Percentiles rank a stretch among this genome's conserved stretches.
phyloP scores from a whole-genome alignment of 2,329 filamentous ascomycete genomes.

The Fusarium sp. region DNA sequence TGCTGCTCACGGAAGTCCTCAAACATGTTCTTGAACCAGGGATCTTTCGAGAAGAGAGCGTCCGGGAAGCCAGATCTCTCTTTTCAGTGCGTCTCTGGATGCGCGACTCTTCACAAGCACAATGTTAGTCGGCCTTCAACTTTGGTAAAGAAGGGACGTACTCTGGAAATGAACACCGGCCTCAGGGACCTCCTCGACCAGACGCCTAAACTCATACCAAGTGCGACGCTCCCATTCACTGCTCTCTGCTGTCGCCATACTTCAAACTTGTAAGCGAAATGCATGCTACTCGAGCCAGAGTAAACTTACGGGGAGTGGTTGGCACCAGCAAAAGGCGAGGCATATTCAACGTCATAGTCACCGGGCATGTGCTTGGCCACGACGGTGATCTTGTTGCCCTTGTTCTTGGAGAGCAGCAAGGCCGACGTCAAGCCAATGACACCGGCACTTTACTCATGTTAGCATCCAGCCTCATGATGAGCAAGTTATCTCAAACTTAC shows the following conservation, averaged over 20 bases:
- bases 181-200: slow-evolving; percentile 76
- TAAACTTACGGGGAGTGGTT: slow-evolving; percentile 78
- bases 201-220: slow-evolving; percentile 71
- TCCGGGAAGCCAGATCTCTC: slow-evolving; percentile 61
- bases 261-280: slow-evolving; percentile 36
- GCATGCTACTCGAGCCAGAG: rapidly evolving
- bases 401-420: slow-evolving; percentile 59
- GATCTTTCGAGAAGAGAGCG: slow-evolving; percentile 72
- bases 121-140: slow-evolving; percentile 10
- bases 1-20: slow-evolving; percentile 76
- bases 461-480: not conserved
- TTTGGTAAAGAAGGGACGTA: slow-evolving; percentile 42
- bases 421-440: slow-evolving; percentile 66
- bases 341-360: slow-evolving; percentile 92
- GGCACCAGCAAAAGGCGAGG: slow-evolving; percentile 89
- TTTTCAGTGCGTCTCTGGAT: slow-evolving; percentile 63
- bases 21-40: slow-evolving; percentile 80
- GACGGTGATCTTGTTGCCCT: slow-evolving; percentile 70
- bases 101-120: slow-evolving; percentile 54
- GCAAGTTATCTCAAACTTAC: slow-evolving; percentile 35
- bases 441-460: slow-evolving; percentile 53
- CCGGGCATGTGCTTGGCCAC: slow-evolving; percentile 92
- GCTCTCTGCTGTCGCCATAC: slow-evolving; percentile 57
- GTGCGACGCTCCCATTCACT: slow-evolving; percentile 72
- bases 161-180: slow-evolving; percentile 85